Base-by-base conservation (phyloP, 768 basidiomycete species). In the Auricularia auricula-judae region DNA sequence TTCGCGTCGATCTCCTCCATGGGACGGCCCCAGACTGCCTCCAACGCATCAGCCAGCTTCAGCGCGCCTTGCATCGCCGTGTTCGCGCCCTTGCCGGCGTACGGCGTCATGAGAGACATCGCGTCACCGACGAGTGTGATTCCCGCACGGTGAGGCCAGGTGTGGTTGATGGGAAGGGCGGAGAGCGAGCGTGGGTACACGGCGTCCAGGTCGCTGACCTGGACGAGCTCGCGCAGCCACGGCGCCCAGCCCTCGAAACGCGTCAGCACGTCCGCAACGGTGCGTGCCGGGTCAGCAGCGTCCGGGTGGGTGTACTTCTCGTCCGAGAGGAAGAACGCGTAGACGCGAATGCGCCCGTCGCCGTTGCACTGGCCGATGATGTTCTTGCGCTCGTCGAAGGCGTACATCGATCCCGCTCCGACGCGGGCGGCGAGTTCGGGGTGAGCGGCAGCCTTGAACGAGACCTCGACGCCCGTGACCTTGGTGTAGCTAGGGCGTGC, bases 61-160 rank as follows among this genome's bases (percentile, higher is more conserved):
- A 44, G 33, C 36, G 70, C 74, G 56, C 74, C 74, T 4, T 66
- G 59, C 74, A 76, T 71, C 42, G 74, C 74, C 44, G 72, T 73
- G 64, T 79, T 78, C 61, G 72, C 76, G 8, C 77, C 76, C 23
- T 75, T 73, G 2, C 76, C 76, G 1, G 71, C 73, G 64, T 75
- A 77, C 1, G 75, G 76, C 1, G 70, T 65, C 76, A 78, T 76
- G 5, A 74, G 65, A 63, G 77, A 76, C 8, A 75, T 75, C 1
- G 76, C 75, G 44, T 77, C 77, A 14, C 76, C 76, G 36, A 74
- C 58, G 58, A 70, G 36, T 33, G 70, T 72, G 51, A 68, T 62
- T 11, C 69, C 63, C 14, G n/a, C 14, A 61, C 23, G 58, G 33
- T 58, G 36, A 11, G 33, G 42, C 67, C 67, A 68, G 3, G 35